These are phyloP conservation scores for Nitzschia sp. DNA, from an alignment of 108 stramenopile genomes.

Conservation along the genomic window DNA sequence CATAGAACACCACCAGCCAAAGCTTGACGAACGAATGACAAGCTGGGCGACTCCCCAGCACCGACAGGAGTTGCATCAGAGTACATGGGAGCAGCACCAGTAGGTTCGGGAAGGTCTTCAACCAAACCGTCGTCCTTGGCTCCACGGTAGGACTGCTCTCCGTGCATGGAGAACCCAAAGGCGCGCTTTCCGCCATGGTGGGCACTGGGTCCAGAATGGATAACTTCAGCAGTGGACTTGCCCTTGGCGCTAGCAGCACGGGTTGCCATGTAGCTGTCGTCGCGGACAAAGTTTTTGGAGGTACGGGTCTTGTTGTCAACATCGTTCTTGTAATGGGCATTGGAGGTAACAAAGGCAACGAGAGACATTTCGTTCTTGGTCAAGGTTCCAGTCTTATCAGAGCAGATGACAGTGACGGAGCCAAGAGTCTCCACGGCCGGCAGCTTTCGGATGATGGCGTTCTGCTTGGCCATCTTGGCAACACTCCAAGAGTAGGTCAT, in stretches of 20 bases:
- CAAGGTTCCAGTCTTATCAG: slow-evolving; percentile 98
- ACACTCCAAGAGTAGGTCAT: slow-evolving; percentile 92
- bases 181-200: slow-evolving; percentile 11
- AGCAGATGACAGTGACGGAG: slow-evolving; percentile 93
- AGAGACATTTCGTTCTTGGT: slow-evolving; percentile 95
- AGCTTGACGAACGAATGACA: slow-evolving; percentile 57
- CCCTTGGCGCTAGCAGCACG: slow-evolving; percentile 70
- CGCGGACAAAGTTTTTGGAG: slow-evolving; percentile 61
- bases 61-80: slow-evolving; percentile 45
- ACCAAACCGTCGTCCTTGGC: slow-evolving; percentile 29
- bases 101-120: slow-evolving; percentile 7
- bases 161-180: slow-evolving; percentile 4
- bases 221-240: slow-evolving; percentile 84
- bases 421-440: slow-evolving; percentile 98
- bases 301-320: slow-evolving; percentile 60
- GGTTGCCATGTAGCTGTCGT: slow-evolving; percentile 62
- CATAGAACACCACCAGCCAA: slow-evolving; percentile 81
- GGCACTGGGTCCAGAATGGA: slow-evolving; percentile 29
- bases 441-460: slow-evolving; percentile 90
- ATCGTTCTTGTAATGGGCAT: slow-evolving; percentile 74
- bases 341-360: slow-evolving; percentile 74
- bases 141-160: slow-evolving; percentile 18
- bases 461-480: slow-evolving; percentile 80
- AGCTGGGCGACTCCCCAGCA: slow-evolving; percentile 60
- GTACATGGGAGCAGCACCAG: slow-evolving; percentile 9